Conservation (phyloP, 345 rosid genomes). For the Hibiscus tridactylites region DNA sequence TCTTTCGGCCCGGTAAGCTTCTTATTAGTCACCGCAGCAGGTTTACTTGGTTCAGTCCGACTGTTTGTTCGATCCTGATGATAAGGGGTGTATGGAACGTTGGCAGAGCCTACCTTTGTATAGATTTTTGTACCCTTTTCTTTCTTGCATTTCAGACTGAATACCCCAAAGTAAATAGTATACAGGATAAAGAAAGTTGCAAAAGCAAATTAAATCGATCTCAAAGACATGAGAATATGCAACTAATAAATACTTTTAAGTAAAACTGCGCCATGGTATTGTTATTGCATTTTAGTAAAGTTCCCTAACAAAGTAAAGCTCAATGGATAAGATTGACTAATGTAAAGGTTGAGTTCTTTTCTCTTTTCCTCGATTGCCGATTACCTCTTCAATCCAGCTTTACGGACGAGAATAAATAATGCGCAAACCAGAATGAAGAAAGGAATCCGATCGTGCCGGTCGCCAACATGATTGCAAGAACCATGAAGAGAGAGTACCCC, state of each 20-base stretch:
- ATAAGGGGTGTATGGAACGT: not conserved
- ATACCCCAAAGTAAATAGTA: no score
- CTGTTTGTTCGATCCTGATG: not conserved
- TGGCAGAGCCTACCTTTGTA: not conserved
- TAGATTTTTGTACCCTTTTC: not conserved
- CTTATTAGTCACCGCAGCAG: not conserved
- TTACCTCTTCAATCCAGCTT: conserved; percentile 38
- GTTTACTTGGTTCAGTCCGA: not conserved
- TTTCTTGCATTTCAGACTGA: no score
- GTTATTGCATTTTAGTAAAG: conserved; percentile 14
- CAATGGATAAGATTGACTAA: not conserved
- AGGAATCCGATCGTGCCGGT: conserved; percentile 56
- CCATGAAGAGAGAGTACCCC: conserved; percentile 54
- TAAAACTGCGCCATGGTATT: conserved; percentile 23
- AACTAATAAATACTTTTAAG: conserved; percentile 8
- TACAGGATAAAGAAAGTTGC: no score
- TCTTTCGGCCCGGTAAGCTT: not conserved
- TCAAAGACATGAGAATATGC: not conserved
- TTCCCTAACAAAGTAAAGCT: conserved; percentile 15
- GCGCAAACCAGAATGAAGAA: conserved; percentile 57
- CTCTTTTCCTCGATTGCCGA: not conserved
- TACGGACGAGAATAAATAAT: conserved; percentile 52
- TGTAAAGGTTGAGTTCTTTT: not conserved
- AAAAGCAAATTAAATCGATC: no score
- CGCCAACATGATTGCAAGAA: conserved; percentile 46